Percentiles rank a stretch among this genome's conserved stretches.
Evolutionary conservation across 1,284 basidiomycete genomes (phyloP).

Genomic region (Tilletia horrida): DNA sequence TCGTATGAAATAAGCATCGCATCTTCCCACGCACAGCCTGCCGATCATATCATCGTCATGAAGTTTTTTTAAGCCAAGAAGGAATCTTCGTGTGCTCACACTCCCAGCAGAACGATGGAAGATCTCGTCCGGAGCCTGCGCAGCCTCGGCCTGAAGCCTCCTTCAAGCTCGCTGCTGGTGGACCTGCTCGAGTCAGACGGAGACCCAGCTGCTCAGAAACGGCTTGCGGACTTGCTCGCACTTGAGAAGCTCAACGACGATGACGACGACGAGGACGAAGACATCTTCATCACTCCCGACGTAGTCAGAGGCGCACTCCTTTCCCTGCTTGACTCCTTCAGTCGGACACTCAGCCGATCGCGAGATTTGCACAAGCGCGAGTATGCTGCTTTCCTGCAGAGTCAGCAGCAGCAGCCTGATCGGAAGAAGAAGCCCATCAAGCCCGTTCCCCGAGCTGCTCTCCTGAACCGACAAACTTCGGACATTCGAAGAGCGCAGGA

Average conservation of each 20-base stretch:
- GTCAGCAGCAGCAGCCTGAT: conserved; percentile 4
- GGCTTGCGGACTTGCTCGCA: conserved; percentile 44
- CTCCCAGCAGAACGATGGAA: conserved; percentile 38
- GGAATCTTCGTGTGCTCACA: too few species aligned
- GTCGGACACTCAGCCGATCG: conserved; percentile 38
- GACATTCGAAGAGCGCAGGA: conserved; percentile 41
- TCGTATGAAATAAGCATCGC: too few species aligned
- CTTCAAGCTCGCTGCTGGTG: conserved; percentile 45
- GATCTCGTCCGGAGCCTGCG: conserved; percentile 47
- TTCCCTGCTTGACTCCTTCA: conserved; percentile 49
- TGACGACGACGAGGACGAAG: conserved; percentile 14
- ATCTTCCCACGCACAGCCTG: too few species aligned
- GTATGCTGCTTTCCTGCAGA: neutral
- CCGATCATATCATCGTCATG: too few species aligned
- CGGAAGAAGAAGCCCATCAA: conserved; percentile 40
- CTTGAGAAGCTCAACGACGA: conserved; percentile 27
- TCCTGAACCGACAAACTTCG: conserved; percentile 41
- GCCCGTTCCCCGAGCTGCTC: conserved; percentile 38
- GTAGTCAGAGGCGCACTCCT: conserved; percentile 49
- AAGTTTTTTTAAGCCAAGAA: too few species aligned
- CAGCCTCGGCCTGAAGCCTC: conserved; percentile 41
- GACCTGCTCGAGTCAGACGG: conserved; percentile 38
- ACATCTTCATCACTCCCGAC: conserved; percentile 44
- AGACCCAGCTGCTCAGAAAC: conserved; percentile 39
- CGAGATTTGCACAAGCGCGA: conserved; percentile 24